Conservation (phyloP, 192 early-diverging fungal species). For the Podila horticola region DNA sequence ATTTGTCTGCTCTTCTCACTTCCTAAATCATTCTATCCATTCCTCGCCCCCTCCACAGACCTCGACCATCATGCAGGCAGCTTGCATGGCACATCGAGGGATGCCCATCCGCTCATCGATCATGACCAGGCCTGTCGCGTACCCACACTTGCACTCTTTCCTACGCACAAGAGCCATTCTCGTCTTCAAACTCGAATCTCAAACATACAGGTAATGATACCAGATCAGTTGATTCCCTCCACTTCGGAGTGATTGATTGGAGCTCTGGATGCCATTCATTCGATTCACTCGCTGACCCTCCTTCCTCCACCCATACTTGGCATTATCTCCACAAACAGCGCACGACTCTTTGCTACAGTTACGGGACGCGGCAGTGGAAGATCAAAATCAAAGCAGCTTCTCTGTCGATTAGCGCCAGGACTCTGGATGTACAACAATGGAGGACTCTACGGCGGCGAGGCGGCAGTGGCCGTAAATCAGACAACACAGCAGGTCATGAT, state of each 20-base stretch:
- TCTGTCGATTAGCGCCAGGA: slow-evolving; percentile 41
- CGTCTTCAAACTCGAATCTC: slow-evolving; percentile 5
- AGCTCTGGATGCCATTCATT: not conserved
- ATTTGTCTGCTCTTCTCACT: not conserved
- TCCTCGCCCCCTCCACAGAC: not conserved
- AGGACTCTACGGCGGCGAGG: slow-evolving; percentile 38
- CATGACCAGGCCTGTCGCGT: slow-evolving; percentile 3
- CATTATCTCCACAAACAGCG: not conserved
- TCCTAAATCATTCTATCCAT: not conserved
- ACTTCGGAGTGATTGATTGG: not conserved
- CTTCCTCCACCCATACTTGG: not conserved
- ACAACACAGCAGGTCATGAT: slow-evolving; percentile 48
- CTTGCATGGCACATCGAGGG: slow-evolving; percentile 28
- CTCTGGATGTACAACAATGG: slow-evolving; percentile 51
- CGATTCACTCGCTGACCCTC: not conserved
- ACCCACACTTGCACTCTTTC: not conserved
- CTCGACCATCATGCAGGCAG: slow-evolving; percentile 23
- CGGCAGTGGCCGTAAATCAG: slow-evolving; percentile 46
- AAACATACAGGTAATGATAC: slow-evolving; percentile 10
- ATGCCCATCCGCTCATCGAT: slow-evolving; percentile 19
- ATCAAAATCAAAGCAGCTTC: slow-evolving; percentile 30
- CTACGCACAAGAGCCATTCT: slow-evolving; percentile 28
- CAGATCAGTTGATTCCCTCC: not conserved
- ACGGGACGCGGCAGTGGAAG: slow-evolving; percentile 3
- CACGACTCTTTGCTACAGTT: slow-evolving; percentile 25